Evolutionary conservation across 2,329 filamentous ascomycete species (phyloP), one percentile per base, ranked within the genome.

Genomic region (Rugonectria rugulosa): DNA sequence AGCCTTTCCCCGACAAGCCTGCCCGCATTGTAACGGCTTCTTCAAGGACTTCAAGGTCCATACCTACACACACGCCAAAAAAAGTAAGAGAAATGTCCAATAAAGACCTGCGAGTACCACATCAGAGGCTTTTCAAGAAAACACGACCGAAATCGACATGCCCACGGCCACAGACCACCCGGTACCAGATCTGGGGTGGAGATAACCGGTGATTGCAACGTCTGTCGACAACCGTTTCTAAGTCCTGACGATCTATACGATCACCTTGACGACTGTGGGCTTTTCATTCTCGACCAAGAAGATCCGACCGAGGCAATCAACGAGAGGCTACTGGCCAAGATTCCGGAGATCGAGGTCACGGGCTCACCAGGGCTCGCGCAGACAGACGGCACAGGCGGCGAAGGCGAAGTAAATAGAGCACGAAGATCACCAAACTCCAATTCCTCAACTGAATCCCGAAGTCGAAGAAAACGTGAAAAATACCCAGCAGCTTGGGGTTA

Each of bases 31-130:
- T n/a, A 14, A 29, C 24, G 29, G 12, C 21, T 6, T 4, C 34
- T 46, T 46, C 43, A 46, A 46, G n/a, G 43, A 46, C 20, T 20
- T 46, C 19, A 46, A 46, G 21, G 29, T 31, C 5, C 43, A 42
- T 21, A 42, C n/a, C 23, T 27, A 15, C 4, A 43, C 40, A 11
- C 40, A 43, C 23, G 40, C 40, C n/a, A 43, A 19, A 29, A 24
- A 43, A 19, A 29, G 40, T 24, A 12, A 27, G 23, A 43, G 17
- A 43, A 43, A n/a, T 43, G 40, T 19, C 40, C 40, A 11, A 43
- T 43, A 14, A 32, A 14, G 29, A 32, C 29, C 6, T 32, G 29
- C 10, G 29, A 32, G 12, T 32, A 32, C 12, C 12, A 32, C 10
- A 11, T 14, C 10, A 32, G 29, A 32, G 29, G 29, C 6, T 32